A percentile compares a stretch with the other conserved stretches of the same genome.
phyloP scores from a whole-genome alignment of 2,329 filamentous ascomycete genomes.

The Diaporthe capsici region DNA sequence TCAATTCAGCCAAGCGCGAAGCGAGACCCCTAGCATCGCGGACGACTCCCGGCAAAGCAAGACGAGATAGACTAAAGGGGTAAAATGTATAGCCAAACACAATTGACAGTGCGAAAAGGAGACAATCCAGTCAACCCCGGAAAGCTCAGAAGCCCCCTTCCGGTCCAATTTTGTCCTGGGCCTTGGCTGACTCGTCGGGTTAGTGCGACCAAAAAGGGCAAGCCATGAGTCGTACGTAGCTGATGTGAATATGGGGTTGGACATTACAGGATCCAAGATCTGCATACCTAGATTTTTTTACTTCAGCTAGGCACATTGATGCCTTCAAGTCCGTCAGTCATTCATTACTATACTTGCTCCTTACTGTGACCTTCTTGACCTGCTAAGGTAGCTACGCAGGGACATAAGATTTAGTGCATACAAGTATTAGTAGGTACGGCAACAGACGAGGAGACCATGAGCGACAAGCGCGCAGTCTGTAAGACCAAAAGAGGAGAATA shows the following conservation, averaged over 20 bases:
- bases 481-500: too few species aligned
- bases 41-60: conserved; percentile 7
- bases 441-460: too few species aligned
- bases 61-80: not conserved
- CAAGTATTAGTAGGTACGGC: too few species aligned
- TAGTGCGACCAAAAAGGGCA: conserved; percentile 19
- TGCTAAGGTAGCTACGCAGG: not conserved
- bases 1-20: not conserved
- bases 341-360: not conserved
- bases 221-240: conserved; percentile 21
- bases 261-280: not conserved
- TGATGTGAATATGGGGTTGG: not conserved
- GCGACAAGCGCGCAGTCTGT: too few species aligned
- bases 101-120: not conserved
- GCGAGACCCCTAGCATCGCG: not conserved
- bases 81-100: not conserved
- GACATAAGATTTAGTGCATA: not conserved
- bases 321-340: not conserved
- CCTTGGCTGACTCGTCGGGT: conserved; percentile 2
- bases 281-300: not conserved
- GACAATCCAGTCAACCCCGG: not conserved
- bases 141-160: not conserved
- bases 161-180: conserved; percentile 6
- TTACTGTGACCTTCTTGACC: not conserved
- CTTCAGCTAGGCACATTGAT: not conserved